These are phyloP conservation scores for Canavalia ensiformis DNA, from an alignment of 306 rosid genomes.

Conservation along the genomic window DNA sequence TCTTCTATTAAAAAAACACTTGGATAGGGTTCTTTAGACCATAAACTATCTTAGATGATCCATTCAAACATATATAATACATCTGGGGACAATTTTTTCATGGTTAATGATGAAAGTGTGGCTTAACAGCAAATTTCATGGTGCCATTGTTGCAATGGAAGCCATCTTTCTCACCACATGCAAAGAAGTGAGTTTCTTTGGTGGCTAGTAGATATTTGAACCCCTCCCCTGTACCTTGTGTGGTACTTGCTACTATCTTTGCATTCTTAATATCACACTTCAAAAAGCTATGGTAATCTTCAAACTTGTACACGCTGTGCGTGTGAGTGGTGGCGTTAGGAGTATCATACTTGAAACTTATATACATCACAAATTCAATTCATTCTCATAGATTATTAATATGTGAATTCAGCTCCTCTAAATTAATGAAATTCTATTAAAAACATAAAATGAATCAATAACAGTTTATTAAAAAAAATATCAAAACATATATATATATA, in stretches of 20 bases:
- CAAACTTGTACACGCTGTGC: constrained; percentile 72
- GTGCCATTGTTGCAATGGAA: constrained; percentile 69
- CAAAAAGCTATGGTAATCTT: constrained; percentile 52
- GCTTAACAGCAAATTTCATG: constrained; percentile 73
- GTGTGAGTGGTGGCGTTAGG: constrained; percentile 60
- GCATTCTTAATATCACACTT: constrained; percentile 67
- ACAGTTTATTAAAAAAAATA: no score
- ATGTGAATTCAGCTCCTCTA: no score
- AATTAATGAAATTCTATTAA: no score
- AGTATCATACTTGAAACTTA: constrained; percentile 78
- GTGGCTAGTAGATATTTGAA: constrained; percentile 57
- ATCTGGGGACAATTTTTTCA: background rate
- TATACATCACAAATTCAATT: background rate
- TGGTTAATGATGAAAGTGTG: constrained; percentile 55
- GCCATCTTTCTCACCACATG: constrained; percentile 68
- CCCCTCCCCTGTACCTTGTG: constrained; percentile 69
- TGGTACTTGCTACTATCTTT: constrained; percentile 48
- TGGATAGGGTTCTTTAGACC: no score
- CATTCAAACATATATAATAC: no score
- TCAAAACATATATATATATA: no score
- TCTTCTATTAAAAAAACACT: no score
- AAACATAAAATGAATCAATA: no score
- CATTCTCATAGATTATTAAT: background rate
- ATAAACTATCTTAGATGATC: no score
- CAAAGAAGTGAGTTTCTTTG: constrained; percentile 63